These are phyloP conservation scores for Tubosaeta sp. DNA, from an alignment of 768 basidiomycete species.

Conservation along the genomic window DNA sequence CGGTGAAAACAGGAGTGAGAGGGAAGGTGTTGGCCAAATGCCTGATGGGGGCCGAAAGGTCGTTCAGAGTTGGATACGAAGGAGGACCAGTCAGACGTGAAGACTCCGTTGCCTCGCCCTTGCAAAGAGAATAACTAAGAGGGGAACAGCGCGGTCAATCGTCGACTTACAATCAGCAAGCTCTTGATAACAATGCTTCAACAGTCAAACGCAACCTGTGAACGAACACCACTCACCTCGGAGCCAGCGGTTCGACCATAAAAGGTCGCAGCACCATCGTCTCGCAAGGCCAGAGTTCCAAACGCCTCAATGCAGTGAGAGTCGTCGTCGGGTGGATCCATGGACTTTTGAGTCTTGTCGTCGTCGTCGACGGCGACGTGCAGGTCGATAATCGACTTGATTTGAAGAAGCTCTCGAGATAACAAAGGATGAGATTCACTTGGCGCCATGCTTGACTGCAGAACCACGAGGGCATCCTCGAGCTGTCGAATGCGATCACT, in stretches of 20 bases:
- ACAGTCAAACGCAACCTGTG: conserved; percentile 12
- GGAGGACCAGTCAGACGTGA: not conserved
- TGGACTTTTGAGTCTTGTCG: conserved; percentile 27
- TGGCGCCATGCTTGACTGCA: conserved; percentile 44
- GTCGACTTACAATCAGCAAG: conserved; percentile 47
- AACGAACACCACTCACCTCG: conserved; percentile 48
- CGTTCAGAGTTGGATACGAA: conserved; percentile 4
- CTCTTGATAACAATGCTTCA: conserved; percentile 35
- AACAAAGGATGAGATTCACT: conserved; percentile 58
- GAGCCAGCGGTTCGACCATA: conserved; percentile 70
- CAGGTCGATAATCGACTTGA: conserved; percentile 68
- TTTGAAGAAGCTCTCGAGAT: conserved; percentile 52
- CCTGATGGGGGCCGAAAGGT: conserved; percentile 23
- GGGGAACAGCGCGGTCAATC: not conserved
- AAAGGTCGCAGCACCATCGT: conserved; percentile 67
- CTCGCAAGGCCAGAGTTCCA: conserved; percentile 63
- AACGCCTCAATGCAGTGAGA: conserved; percentile 63
- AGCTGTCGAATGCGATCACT: conserved; percentile 67
- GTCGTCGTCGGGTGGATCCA: conserved; percentile 32
- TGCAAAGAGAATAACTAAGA: conserved; percentile 1
- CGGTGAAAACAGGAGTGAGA: conserved; percentile 36
- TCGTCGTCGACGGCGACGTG: conserved; percentile 52
- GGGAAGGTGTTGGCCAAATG: conserved; percentile 45
- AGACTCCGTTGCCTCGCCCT: conserved; percentile 23
- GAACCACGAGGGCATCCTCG: conserved; percentile 59